phyloP scores from a whole-genome alignment of 2,329 filamentous ascomycete genomes.

The Neoscytalidium dimidiatum region DNA sequence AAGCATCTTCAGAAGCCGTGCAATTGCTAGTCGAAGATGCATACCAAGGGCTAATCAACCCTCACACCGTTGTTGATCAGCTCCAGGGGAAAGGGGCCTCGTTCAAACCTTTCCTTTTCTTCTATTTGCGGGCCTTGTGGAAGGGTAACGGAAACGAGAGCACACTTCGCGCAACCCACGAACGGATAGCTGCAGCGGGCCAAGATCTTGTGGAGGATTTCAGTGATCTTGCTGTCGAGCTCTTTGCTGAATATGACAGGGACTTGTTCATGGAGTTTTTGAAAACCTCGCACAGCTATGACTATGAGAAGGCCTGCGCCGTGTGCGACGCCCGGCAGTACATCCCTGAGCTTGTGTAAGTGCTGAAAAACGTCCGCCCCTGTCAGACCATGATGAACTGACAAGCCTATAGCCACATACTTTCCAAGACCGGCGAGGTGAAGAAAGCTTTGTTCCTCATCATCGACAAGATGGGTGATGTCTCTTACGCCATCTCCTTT shows the following conservation, averaged over 20 bases:
- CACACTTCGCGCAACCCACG: slow-evolving; percentile 32
- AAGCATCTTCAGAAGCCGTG: slow-evolving; percentile 79
- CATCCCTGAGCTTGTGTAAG: slow-evolving; percentile 81
- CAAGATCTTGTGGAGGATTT: slow-evolving; percentile 78
- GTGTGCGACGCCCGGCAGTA: slow-evolving; percentile 81
- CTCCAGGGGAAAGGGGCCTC: slow-evolving; percentile 62
- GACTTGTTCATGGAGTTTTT: slow-evolving; percentile 83
- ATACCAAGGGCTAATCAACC: slow-evolving; percentile 80
- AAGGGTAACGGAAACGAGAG: slow-evolving; percentile 64
- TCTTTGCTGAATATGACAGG: slow-evolving; percentile 85
- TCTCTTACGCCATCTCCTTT: slow-evolving; percentile 89
- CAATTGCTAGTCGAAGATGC: slow-evolving; percentile 87
- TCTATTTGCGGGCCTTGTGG: slow-evolving; percentile 90
- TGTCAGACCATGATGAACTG: slow-evolving; percentile 21
- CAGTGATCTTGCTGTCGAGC: slow-evolving; percentile 79
- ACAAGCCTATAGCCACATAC: slow-evolving; percentile 62
- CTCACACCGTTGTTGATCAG: slow-evolving; percentile 76
- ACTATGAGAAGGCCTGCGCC: slow-evolving; percentile 75
- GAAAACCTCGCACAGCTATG: slow-evolving; percentile 80
- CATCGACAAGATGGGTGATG: slow-evolving; percentile 88
- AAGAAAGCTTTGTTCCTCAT: slow-evolving; percentile 91
- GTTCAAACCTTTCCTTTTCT: slow-evolving; percentile 77
- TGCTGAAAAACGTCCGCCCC: not conserved
- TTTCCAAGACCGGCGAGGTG: slow-evolving; percentile 92
- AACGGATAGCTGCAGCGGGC: slow-evolving; percentile 56